Evolutionary conservation across 768 basidiomycete genomes (phyloP).

Genomic region (Pholiota molesta): DNA sequence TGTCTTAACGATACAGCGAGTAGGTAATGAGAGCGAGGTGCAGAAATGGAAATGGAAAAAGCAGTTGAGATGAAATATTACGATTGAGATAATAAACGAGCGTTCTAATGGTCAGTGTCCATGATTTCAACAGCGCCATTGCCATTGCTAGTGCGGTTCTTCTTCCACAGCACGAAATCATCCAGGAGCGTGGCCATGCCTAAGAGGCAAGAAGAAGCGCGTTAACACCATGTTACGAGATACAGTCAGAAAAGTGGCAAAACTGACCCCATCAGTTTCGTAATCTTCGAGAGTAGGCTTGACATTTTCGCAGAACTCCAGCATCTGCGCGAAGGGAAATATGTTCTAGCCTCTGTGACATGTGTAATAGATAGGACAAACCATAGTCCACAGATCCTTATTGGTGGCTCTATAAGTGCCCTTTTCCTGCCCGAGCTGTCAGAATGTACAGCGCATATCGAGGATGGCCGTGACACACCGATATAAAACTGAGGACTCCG

Average conservation of each 20-base stretch:
- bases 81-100: not conserved
- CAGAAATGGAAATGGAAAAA: not conserved
- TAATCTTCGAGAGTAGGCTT: constrained; percentile 64
- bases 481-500: constrained; percentile 71
- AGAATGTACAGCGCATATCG: constrained; percentile 1
- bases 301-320: constrained; percentile 74
- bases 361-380: constrained; percentile 31
- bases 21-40: not conserved
- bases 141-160: constrained; percentile 22
- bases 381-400: constrained; percentile 89
- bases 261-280: constrained; percentile 73
- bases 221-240: not conserved
- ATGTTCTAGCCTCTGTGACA: too few relatives aligned
- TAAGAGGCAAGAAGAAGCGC: constrained; percentile 27
- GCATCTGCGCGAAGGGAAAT: constrained; percentile 41
- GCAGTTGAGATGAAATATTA: not conserved
- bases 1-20: constrained; percentile 12
- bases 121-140: constrained; percentile 12
- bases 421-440: constrained; percentile 38
- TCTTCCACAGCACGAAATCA: constrained; percentile 76
- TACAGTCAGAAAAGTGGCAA: not conserved
- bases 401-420: constrained; percentile 76
- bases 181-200: constrained; percentile 86
- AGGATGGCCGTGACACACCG: constrained; percentile 40
- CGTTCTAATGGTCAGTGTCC: constrained; percentile 5